Evolutionary conservation across 2,329 filamentous ascomycete species (phyloP), one percentile per base, ranked within the genome.

Genomic region (Trichocomaceae sp.): DNA sequence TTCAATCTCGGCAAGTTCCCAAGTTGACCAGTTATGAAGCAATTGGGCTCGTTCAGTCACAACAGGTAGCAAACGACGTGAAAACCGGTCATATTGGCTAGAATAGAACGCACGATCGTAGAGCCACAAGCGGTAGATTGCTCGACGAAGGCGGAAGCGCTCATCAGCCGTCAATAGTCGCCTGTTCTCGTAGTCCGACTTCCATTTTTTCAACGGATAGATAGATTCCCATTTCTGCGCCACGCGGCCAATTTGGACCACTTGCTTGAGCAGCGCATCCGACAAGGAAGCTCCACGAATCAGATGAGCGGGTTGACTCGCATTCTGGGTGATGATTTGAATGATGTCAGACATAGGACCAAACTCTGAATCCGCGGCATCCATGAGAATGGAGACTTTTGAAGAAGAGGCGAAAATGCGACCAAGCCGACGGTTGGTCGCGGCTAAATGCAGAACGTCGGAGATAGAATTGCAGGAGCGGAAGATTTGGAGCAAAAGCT

Each of bases 191-290:
- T 73, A 83, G 60, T 82, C 76, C 54, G 71, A 63, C 61, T 82
- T 83, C 82, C 82, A 85, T 64, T 83, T 83, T 67, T 83, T 82
- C 63, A 79, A 74, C 0, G 81, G 80, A 61, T 83, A 85, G n/a
- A 84, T 75, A n/a, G 75, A 72, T 62, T 79, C 79, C 77, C 81
- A 84, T 61, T 77, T 77, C 62, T 76, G 74, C 4, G 82, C 82
- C 1, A 82, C 71, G 13, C 74, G 72, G 42, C 82, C 82, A 17
- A 79, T 71, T 44, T 74, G 70, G 22, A 83, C 68, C 44, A 83
- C 72, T 59, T 84, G 81, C 57, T 76, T 72, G 37, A 85, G 70
- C 5, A 85, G 68, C 1, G 80, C 73, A 50, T 79, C 68, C 0
- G 80, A 83, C 52, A 83, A 72, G 1, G 79, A 77, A 0, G 78